Percentiles rank a stretch among this genome's conserved stretches.
Evolutionary conservation across 257 asterid species (phyloP).

Genomic region (Fraxinus quadrangulata): DNA sequence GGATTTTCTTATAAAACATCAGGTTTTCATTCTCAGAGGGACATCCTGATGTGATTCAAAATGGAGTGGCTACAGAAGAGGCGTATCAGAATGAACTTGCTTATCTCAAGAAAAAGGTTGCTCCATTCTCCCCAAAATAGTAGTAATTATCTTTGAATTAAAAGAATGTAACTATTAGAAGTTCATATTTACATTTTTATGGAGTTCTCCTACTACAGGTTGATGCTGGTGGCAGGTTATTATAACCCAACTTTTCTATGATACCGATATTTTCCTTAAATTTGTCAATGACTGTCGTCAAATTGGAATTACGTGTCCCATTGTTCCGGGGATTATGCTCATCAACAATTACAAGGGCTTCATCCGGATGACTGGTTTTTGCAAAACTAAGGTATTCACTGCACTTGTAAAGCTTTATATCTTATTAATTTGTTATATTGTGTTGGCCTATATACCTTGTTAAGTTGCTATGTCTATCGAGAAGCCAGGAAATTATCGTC

Average conservation of each 20-base stretch:
- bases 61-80: conserved; percentile 70
- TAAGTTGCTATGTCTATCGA: neutral
- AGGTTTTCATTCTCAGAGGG: conserved; percentile 60
- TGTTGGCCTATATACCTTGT: neutral
- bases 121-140: neutral
- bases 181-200: neutral
- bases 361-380: conserved; percentile 93
- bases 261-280: conserved; percentile 87
- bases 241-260: conserved; percentile 89
- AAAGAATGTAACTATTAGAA: neutral
- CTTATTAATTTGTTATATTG: too few species aligned
- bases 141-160: neutral
- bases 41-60: conserved; percentile 82
- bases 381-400: conserved; percentile 83
- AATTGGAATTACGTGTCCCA: conserved; percentile 84
- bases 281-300: conserved; percentile 91
- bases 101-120: conserved; percentile 72
- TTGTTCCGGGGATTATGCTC: conserved; percentile 95
- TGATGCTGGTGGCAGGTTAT: conserved; percentile 95
- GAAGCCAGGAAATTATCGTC: neutral
- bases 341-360: conserved; percentile 93
- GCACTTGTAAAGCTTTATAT: neutral
- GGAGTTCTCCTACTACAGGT: conserved; percentile 47
- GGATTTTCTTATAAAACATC: conserved; percentile 16
- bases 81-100: conserved; percentile 77